Base-by-base conservation (phyloP, 257 asterid genomes). In the Nicotiana sylvestris region DNA sequence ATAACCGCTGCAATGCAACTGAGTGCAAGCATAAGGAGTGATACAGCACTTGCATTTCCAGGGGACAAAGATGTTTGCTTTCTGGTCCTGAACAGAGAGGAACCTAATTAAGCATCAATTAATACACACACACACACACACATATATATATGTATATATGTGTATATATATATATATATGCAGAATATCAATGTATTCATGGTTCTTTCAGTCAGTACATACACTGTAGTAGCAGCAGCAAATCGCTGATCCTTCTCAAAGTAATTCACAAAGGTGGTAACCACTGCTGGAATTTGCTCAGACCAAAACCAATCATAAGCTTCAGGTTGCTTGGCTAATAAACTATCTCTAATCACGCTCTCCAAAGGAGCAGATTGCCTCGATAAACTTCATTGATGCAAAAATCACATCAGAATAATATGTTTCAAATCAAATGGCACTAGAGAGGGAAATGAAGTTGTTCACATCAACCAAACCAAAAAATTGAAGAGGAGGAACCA, bases 281-380 rank as follows among this genome's bases (percentile, higher is more conserved):
- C 93, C 82, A 86, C 94, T 29, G 87, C 88, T 51, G 98, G 98
- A 81, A 93, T 86, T 90, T 92, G 97, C 88, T 93, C 92, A 65
- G 96, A 90, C 97, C 97, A 94, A 85, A 94, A 94, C 97, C 98
- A 94, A 56, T 96, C 97, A 84, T 80, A 89, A 74, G 86, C 90
- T 83, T 89, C 95, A 84, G 98, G 97, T 74, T 87, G 95, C 89
- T 92, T 93, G 80, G 93, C 88, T 82, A 87, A 88, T 83, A 96
- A 85, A 88, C 92, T 93, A 10, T 94, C 97, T 83, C 87, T 91
- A 66, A 94, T 94, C 81, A 88, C 88, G 82, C 86, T 87, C 91
- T 96, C 99, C 92, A 94, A 86, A 10, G 98, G 94, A 88, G 97
- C 92, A 85, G 94, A 90, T 85, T 86, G 98, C 83, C 97, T 86